Conservation (phyloP, 1,284 basidiomycete species). For the Trichosporon ovoides region DNA sequence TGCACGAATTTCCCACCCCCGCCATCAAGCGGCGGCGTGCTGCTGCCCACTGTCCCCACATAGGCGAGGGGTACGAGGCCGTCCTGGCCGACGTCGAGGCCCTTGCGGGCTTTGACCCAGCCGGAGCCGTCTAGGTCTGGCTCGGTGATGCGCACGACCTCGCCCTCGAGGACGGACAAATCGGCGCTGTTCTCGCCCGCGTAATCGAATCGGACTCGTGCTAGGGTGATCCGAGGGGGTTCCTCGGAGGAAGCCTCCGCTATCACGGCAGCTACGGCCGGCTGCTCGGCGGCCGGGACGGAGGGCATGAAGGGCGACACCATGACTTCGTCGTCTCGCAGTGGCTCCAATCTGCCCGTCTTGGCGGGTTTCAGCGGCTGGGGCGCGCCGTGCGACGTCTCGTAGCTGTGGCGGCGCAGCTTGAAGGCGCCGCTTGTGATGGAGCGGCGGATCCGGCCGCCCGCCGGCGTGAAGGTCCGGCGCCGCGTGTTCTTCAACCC, state of each 20-base stretch:
- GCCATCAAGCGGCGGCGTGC: slow-evolving; percentile 17
- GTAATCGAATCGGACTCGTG: slow-evolving; percentile 13
- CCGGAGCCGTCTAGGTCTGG: slow-evolving; percentile 21
- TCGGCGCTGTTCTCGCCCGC: slow-evolving; percentile 8
- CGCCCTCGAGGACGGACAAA: slow-evolving; percentile 10
- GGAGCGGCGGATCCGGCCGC: slow-evolving; percentile 9
- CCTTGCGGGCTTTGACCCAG: slow-evolving; percentile 18
- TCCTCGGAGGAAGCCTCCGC: neutral
- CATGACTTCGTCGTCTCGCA: slow-evolving; percentile 20
- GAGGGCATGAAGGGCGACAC: slow-evolving; percentile 20
- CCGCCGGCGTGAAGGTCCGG: neutral
- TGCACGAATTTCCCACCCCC: slow-evolving; percentile 15
- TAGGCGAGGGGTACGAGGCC: slow-evolving; percentile 17
- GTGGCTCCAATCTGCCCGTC: slow-evolving; percentile 9
- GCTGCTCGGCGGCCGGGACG: slow-evolving; percentile 1
- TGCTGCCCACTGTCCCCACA: slow-evolving; percentile 10
- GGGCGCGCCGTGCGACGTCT: slow-evolving; percentile 17
- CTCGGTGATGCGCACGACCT: slow-evolving; percentile 21
- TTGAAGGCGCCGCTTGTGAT: slow-evolving; percentile 10
- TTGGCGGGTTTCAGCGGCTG: slow-evolving; percentile 4
- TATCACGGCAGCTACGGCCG: slow-evolving; percentile 14
- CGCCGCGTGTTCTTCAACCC: slow-evolving; percentile 15
- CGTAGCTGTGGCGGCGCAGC: slow-evolving; percentile 12
- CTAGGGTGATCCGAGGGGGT: slow-evolving; percentile 7
- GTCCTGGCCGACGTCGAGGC: slow-evolving; percentile 11